Base-by-base conservation (phyloP, 176 grass and related monocot genomes). In the Oryza glumipatula region DNA sequence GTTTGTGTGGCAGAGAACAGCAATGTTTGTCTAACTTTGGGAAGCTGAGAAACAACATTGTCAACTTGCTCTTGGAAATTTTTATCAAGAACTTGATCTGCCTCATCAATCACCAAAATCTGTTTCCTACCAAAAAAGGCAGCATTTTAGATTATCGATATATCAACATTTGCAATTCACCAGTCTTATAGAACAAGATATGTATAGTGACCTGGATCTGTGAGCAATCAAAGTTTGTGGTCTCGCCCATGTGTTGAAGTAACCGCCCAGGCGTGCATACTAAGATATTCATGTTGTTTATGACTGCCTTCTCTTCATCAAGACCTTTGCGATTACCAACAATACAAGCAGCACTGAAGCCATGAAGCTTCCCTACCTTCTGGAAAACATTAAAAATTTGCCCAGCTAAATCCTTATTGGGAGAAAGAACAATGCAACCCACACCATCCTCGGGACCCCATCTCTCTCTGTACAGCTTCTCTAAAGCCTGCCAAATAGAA, bases 1-100 rank as follows among this genome's bases (percentile, higher is more conserved):
- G 96, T 95, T 80, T 98, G 93, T 23, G 96, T 98, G 41, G 96
- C 96, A 32, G 93, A 98, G 80, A 98, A 98, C 6, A 98, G 86
- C 78, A 98, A 85, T 2, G 93, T 98, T 89, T 95, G 96, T 79
- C 94, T 88, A 39, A 71, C 52, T 86, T 60, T 93, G 17, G 96
- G 93, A 56, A 98, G 82, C 56, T 95, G 87, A 68, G 89, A 91
- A 71, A 98, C 68, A 41, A 98, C 93, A 68, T 88, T 82, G 65
- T 98, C 96, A 22, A 98, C 65, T 72, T 95, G 88, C 1, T 9
- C 52, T 77, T 73, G 86, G 83, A 98, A 98, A 70, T 92, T 91
- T 22, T 77, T 70, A 78, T 94, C 88, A 64, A 98, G 96, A 82
- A 98, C 95, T 80, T 94, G 89, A 92, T 98, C 96, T 52, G 96